Percentiles rank a stretch among this genome's conserved stretches.
These are phyloP conservation scores for Mycena citricolor DNA, from an alignment of 1,284 basidiomycete species.

Conservation along the genomic window DNA sequence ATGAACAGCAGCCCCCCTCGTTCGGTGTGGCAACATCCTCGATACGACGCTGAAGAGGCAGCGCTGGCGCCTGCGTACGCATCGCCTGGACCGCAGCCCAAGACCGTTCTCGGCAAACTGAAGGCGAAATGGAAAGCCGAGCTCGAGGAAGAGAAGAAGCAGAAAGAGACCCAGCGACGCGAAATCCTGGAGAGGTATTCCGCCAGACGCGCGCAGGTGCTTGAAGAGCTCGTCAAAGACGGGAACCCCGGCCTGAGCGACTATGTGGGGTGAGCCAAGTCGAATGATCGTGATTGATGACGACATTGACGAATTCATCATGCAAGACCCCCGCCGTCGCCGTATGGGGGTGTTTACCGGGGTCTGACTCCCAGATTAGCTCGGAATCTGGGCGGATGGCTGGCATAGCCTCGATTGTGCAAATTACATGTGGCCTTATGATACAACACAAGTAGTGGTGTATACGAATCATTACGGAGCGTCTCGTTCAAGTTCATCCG, in stretches of 20 bases:
- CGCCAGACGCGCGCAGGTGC: slow-evolving; percentile 15
- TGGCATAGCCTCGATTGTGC: slow-evolving; percentile 3
- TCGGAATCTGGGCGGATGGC: slow-evolving; percentile 19
- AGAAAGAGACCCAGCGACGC: slow-evolving; percentile 5
- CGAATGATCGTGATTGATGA: too few species aligned
- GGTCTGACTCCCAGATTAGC: slow-evolving; percentile 11
- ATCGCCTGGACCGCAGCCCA: slow-evolving; percentile 11
- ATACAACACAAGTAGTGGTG: slow-evolving; percentile 2
- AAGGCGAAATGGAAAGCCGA: slow-evolving; percentile 20
- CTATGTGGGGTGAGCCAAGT: slow-evolving; percentile 21
- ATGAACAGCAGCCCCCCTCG: slow-evolving; percentile 21
- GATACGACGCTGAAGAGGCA: slow-evolving; percentile 8
- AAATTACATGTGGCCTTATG: not conserved
- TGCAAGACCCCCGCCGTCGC: slow-evolving; percentile 17
- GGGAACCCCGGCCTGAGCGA: slow-evolving; percentile 10
- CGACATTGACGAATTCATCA: too few species aligned
- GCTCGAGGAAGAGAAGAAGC: slow-evolving; percentile 12
- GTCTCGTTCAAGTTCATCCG: slow-evolving; percentile 1
- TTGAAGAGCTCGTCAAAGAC: slow-evolving; percentile 11
- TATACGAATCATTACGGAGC: not conserved
- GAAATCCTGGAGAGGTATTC: slow-evolving; percentile 18
- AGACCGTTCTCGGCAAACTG: slow-evolving; percentile 14
- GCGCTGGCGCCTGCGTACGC: too few species aligned
- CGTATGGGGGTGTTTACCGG: slow-evolving; percentile 16
- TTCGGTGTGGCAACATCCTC: slow-evolving; percentile 19